Base-by-base conservation (phyloP, 2,329 filamentous ascomycete genomes). In the Fusarium coffeatum region DNA sequence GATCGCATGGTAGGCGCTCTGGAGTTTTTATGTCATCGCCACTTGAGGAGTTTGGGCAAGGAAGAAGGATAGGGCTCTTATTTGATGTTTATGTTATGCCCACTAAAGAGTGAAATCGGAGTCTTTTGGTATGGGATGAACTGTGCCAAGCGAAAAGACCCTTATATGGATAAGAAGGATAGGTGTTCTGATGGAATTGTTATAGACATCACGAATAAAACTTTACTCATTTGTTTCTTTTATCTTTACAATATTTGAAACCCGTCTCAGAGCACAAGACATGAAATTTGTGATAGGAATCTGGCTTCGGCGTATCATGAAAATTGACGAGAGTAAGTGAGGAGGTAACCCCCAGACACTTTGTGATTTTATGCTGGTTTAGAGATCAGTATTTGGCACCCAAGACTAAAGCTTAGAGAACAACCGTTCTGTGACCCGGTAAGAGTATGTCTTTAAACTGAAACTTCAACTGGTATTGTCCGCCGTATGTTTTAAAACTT, bases 21-120 rank as follows among this genome's bases (percentile, higher is more conserved):
- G 72, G 72, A 57, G 72, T 74, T 60, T 59, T 57, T 54, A 37
- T 61, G 12, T 55, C 8, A 37, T 22, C 18, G 42, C 49, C 16
- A 42, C 13, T 37, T n/a, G 13, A 27, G 49, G 49, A 53, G 49
- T 53, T 41, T 18, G 6, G 49, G 23, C 27, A 16, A 20, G 32
- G 22, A 40, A 50, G 22, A 40, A 28, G 49, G 34, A 53, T 11
- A 2, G 13, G 49, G 10, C 8, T 28, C 16, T 37, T 50, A 13
- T 27, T 40, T 27, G n/a, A 27, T 23, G n/a, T 27, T 37, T 28
- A 37, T 49, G 37, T 28, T 40, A 59, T 55, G 49, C 23, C 49
- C 15, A 13, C 3, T 23, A 54, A 43, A 55, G 37, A 34, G 40
- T 27, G 48, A 34, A 47, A 56, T 30, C 42, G 54, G 55, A 43